Evolutionary conservation across 2,329 filamentous ascomycete genomes (phyloP).

Genomic region (Pseudocercospora pini-densiflorae): DNA sequence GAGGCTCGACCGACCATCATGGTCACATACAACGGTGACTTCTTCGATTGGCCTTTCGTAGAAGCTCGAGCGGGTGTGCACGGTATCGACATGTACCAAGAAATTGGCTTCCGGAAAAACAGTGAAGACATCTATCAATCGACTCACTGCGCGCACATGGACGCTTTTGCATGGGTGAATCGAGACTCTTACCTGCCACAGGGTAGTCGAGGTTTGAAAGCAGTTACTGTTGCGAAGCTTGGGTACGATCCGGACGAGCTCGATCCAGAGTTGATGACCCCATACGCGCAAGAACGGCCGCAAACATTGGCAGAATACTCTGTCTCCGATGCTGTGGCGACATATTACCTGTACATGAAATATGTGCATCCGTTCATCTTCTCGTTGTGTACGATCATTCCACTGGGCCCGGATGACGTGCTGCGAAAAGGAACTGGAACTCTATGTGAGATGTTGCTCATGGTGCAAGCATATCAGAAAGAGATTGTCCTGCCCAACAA

Average conservation of each 20-base stretch:
- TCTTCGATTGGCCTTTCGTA: conserved; percentile 99
- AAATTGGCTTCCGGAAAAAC: conserved; percentile 96
- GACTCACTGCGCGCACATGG: conserved; percentile 96
- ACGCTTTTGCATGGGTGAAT: conserved; percentile 99
- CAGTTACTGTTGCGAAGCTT: conserved; percentile 95
- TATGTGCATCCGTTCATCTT: conserved; percentile 99
- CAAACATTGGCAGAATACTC: conserved; percentile 98
- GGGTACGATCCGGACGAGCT: conserved; percentile 98
- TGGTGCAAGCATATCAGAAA: conserved; percentile 96
- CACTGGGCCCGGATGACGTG: conserved; percentile 88
- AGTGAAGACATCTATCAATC: conserved; percentile 96
- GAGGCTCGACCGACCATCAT: conserved; percentile 94
- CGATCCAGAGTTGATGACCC: conserved; percentile 96
- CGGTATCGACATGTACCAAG: conserved; percentile 98
- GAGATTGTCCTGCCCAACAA: conserved; percentile 96
- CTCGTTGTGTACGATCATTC: conserved; percentile 95
- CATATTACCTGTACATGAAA: conserved; percentile 99
- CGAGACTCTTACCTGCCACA: conserved; percentile 98
- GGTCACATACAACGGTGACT: conserved; percentile 99
- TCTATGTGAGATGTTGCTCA: conserved; percentile 98
- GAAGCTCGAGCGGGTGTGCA: conserved; percentile 90
- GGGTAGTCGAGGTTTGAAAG: conserved; percentile 94
- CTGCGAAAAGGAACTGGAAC: conserved; percentile 96
- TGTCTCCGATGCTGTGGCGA: conserved; percentile 97
- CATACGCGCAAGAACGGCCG: conserved; percentile 81